Percentiles rank a stretch among this genome's conserved stretches.
Evolutionary conservation across 208 protist genomes (phyloP).

Genomic region (Naegleria fowleri): DNA sequence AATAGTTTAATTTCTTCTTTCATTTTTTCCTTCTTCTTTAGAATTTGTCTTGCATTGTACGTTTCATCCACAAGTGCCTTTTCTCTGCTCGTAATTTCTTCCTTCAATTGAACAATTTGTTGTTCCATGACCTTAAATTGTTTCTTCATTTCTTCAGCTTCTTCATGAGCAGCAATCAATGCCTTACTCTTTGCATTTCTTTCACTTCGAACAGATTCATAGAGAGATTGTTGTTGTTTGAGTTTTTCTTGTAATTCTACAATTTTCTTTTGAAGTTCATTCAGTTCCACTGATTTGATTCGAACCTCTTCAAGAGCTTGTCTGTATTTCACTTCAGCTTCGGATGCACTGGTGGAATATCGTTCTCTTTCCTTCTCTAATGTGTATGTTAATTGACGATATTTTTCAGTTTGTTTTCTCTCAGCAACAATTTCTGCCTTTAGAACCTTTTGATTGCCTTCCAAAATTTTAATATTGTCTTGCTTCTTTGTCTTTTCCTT

Average conservation of each 20-base stretch:
- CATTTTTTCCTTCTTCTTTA: slow-evolving; percentile 53
- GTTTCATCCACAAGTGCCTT: slow-evolving; percentile 70
- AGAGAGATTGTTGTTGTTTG: slow-evolving; percentile 89
- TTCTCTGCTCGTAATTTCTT: slow-evolving; percentile 91
- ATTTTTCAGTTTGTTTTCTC: slow-evolving; percentile 71
- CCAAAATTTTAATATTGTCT: slow-evolving; percentile 66
- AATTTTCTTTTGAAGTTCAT: slow-evolving; percentile 77
- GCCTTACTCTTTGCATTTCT: slow-evolving; percentile 92
- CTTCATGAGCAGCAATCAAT: slow-evolving; percentile 85
- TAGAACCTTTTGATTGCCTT: slow-evolving; percentile 75
- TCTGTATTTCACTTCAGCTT: slow-evolving; percentile 67
- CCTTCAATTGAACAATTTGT: slow-evolving; percentile 79
- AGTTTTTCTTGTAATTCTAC: slow-evolving; percentile 80
- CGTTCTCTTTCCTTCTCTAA: slow-evolving; percentile 80
- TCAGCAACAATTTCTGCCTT: slow-evolving; percentile 73
- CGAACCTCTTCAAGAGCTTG: slow-evolving; percentile 85
- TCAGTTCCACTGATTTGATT: slow-evolving; percentile 61
- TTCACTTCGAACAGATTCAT: slow-evolving; percentile 88
- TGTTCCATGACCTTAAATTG: slow-evolving; percentile 87
- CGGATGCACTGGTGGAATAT: slow-evolving; percentile 63
- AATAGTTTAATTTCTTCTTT: slow-evolving; percentile 50
- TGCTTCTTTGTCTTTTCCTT: slow-evolving; percentile 49
- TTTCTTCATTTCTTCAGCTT: slow-evolving; percentile 81
- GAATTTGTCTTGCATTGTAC: slow-evolving; percentile 59
- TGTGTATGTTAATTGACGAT: slow-evolving; percentile 76